Evolutionary conservation across 257 asterid species (phyloP), one percentile per base, ranked within the genome.

Genomic region (Dorcoceras hygrometricum): DNA sequence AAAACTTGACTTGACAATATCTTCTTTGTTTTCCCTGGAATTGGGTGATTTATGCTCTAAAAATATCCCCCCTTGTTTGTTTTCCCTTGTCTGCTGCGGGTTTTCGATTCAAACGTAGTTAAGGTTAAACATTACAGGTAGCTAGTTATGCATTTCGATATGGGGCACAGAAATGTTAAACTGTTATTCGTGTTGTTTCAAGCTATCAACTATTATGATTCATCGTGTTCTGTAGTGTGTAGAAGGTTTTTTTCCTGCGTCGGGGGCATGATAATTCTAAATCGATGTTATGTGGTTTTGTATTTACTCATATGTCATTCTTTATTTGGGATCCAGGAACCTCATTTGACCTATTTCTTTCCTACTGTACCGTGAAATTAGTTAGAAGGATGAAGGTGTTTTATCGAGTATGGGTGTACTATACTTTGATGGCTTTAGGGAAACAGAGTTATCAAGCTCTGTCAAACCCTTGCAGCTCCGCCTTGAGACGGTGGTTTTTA

Each of bases 11-110:
- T 51, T 2, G n/a, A 3, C 50, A 10, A 39, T 54, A 28, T 9
- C 1, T 20, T 34, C 19, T 24, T 6, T 0, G 1, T 65, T 27
- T 28, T 57, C 57, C 69, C 73, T 8, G 51, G 26, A 56, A 19
- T 16, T 57, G 51, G 28, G 61, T 57, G 34, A 19, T 68, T 39
- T 39, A 12, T 39, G n/a, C n/a, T 39, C n/a, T n/a, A n/a, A n/a
- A n/a, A n/a, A n/a, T n/a, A n/a, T n/a, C n/a, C n/a, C n/a, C n/a
- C n/a, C 1, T 20, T 34, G 12, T 24, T 6, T 0, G 1, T 65
- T 27, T 28, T 57, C 57, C 69, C 73, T 8, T 32, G 50, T 2
- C 6, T 39, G n/a, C 50, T 7, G 50, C n/a, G 10, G n/a, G 50
- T 39, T 39, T 39, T 12, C n/a, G 50, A 39, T 39, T 5, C 50